These are phyloP conservation scores for Pythium aristosporum DNA, from an alignment of 352 stramenopile species.

Conservation along the genomic window DNA sequence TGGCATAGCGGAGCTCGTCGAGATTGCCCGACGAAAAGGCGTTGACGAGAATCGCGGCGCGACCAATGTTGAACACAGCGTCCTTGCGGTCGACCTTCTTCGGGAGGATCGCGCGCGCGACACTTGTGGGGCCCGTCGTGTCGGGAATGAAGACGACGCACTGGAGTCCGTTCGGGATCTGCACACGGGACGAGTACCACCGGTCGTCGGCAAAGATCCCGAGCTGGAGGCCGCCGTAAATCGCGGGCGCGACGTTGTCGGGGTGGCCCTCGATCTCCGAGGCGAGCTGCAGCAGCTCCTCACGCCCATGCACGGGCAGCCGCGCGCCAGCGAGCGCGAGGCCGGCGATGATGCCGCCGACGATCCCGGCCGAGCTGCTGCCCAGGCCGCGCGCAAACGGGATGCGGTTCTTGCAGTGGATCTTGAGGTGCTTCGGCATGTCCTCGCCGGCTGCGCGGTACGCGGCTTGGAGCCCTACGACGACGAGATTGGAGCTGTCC, in stretches of 20 bases:
- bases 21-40: conserved; percentile 96
- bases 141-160: conserved; percentile 99
- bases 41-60: conserved; percentile 97
- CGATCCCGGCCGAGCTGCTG: conserved; percentile 97
- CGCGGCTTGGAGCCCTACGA: conserved; percentile 94
- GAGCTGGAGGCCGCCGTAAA: conserved; percentile 98
- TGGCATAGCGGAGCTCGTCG: conserved; percentile 94
- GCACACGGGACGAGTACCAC: conserved; percentile 97
- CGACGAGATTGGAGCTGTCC: conserved; percentile 91
- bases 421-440: conserved; percentile 92
- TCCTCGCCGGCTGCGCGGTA: conserved; percentile 95
- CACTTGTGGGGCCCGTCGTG: conserved; percentile 94
- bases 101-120: conserved; percentile 91
- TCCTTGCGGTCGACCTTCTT: conserved; percentile 89
- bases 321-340: conserved; percentile 96
- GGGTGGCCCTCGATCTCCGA: conserved; percentile 98
- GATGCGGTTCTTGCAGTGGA: conserved; percentile 98
- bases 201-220: conserved; percentile 92
- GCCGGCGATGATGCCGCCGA: conserved; percentile 97
- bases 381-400: conserved; percentile 96
- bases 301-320: conserved; percentile 82
- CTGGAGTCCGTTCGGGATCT: conserved; percentile 95
- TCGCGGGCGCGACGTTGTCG: conserved; percentile 98
- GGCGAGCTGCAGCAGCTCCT: conserved; percentile 96
- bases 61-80: conserved; percentile 96